Conservation (phyloP, 352 stramenopile species). For the Globisporangium apiculatum region DNA sequence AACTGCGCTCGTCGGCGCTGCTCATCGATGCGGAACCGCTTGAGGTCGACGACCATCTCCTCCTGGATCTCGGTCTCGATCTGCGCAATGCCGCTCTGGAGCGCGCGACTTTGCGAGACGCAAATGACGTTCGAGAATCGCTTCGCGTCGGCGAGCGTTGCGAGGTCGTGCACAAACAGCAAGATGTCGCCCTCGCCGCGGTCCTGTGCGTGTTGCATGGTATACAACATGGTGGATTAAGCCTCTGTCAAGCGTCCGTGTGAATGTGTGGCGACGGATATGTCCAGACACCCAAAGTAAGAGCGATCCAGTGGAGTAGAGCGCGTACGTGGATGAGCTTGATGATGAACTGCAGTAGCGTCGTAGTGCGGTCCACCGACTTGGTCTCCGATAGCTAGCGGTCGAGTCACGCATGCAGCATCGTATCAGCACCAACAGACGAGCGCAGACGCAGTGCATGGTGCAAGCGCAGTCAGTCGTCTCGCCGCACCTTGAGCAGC, state of each 20-base stretch:
- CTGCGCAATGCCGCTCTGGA: conserved; percentile 47
- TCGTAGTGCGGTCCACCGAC: conserved; percentile 64
- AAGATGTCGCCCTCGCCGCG: conserved; percentile 65
- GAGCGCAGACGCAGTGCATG: not conserved
- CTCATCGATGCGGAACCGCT: conserved; percentile 45
- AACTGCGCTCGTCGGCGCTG: conserved; percentile 23
- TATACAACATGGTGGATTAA: no score
- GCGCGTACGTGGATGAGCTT: conserved; percentile 62
- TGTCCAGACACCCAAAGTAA: no score
- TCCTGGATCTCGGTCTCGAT: conserved; percentile 66
- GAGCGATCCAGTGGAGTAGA: no score
- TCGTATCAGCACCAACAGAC: no score
- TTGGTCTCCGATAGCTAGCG: conserved; percentile 75
- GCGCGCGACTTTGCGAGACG: conserved; percentile 35
- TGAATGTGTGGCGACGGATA: no score
- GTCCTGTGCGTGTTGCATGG: conserved; percentile 23
- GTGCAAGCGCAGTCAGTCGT: no score
- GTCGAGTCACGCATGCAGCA: not conserved
- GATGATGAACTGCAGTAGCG: conserved; percentile 71
- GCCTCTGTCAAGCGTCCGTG: no score
- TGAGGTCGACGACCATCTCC: conserved; percentile 52
- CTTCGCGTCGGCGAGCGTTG: conserved; percentile 40
- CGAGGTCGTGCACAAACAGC: conserved; percentile 58
- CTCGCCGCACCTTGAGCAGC: conserved; percentile 51
- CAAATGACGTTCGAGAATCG: conserved; percentile 69